phyloP scores from a whole-genome alignment of 331 rosid species.

The Stylosanthes scabra region DNA sequence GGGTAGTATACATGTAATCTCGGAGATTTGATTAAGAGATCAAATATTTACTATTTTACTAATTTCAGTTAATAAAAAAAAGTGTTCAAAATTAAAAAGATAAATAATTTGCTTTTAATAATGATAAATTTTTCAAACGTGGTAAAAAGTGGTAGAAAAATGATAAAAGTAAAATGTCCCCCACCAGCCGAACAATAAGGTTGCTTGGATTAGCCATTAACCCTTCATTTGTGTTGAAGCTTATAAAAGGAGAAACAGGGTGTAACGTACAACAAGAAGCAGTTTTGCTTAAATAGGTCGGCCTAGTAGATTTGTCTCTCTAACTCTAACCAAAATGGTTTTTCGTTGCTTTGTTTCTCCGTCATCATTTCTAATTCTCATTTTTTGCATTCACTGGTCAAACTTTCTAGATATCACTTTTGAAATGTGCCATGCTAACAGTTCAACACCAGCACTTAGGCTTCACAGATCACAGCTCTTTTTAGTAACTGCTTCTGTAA shows the following conservation, averaged over 20 bases:
- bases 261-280: conserved; percentile 40
- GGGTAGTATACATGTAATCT: too few species aligned
- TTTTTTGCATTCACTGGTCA: conserved; percentile 47
- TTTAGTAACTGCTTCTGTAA: too few species aligned
- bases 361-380: conserved; percentile 36
- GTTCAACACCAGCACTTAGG: conserved; percentile 3
- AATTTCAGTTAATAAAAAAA: too few species aligned
- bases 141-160: conserved; percentile 32
- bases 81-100: neutral
- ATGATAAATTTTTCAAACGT: conserved; percentile 25
- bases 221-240: conserved; percentile 46
- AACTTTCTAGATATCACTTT: conserved; percentile 44
- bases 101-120: neutral
- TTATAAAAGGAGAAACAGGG: conserved; percentile 32
- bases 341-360: conserved; percentile 39
- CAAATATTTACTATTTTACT: too few species aligned
- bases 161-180: conserved; percentile 57
- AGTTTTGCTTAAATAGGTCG: conserved; percentile 41
- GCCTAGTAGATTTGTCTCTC: conserved; percentile 30
- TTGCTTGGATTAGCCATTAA: conserved; percentile 51
- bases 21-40: too few species aligned
- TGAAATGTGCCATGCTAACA: conserved; percentile 41
- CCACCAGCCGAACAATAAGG: conserved; percentile 68
- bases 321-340: conserved; percentile 37
- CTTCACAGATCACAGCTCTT: too few species aligned